These are phyloP conservation scores for Ogataea angusta DNA, from an alignment of 805 yeast genomes.

Conservation along the genomic window DNA sequence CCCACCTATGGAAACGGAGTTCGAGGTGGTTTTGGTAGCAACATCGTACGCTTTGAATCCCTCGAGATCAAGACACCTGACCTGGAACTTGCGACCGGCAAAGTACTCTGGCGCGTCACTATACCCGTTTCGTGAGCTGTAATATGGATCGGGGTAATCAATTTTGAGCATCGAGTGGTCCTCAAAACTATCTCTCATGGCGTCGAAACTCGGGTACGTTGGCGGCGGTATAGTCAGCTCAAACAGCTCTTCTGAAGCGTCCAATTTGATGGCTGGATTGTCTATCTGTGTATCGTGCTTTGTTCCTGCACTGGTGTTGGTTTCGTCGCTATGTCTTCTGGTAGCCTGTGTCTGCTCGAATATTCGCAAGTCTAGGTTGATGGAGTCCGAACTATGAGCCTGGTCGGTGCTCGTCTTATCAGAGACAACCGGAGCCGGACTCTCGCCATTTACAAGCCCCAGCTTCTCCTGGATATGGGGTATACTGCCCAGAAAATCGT, in stretches of 20 bases:
- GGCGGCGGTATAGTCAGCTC: conserved; percentile 22
- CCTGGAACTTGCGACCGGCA: conserved; percentile 61
- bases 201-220: conserved; percentile 8
- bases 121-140: conserved; percentile 49
- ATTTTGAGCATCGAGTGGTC: conserved; percentile 45
- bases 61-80: conserved; percentile 39
- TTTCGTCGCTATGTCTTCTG: background rate
- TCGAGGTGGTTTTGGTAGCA: background rate
- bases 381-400: background rate
- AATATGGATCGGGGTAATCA: conserved; percentile 63
- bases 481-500: conserved; percentile 24
- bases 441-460: background rate
- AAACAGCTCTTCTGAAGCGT: conserved; percentile 7
- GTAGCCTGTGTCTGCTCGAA: conserved; percentile 8
- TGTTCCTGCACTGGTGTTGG: background rate
- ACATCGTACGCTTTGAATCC: conserved; percentile 18
- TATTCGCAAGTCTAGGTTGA: conserved; percentile 11
- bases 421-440: background rate
- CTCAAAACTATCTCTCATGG: conserved; percentile 36
- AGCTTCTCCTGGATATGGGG: conserved; percentile 22
- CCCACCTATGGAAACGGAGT: background rate
- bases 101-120: conserved; percentile 54
- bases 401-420: background rate
- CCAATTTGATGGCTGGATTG: background rate
- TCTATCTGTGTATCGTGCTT: background rate